These are phyloP conservation scores for Lasiosphaeria hispida DNA, from an alignment of 495 filamentous ascomycete genomes.

Conservation along the genomic window DNA sequence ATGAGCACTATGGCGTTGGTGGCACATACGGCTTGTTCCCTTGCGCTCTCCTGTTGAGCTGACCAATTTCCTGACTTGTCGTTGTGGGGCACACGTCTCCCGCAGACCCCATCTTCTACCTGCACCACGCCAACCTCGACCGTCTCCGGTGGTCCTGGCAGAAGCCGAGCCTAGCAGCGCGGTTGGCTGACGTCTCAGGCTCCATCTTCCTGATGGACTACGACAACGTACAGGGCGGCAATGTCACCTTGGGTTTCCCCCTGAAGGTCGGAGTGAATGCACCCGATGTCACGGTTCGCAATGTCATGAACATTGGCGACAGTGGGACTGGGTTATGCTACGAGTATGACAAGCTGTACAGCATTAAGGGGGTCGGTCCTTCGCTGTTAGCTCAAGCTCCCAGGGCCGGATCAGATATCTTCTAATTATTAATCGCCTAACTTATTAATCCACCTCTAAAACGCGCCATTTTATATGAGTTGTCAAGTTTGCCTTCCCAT, in stretches of 20 bases:
- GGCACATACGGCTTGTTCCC: conserved; percentile 13
- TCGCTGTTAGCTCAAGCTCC: too few species aligned
- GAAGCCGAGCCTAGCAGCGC: conserved; percentile 32
- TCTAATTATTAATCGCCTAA: too few species aligned
- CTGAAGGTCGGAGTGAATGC: conserved; percentile 33
- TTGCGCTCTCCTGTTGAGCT: not conserved
- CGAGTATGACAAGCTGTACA: conserved; percentile 35
- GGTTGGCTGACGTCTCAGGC: conserved; percentile 39
- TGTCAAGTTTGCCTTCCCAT: too few species aligned
- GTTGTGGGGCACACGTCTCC: conserved; percentile 32
- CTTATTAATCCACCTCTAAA: too few species aligned
- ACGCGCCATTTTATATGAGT: too few species aligned
- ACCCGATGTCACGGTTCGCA: conserved; percentile 30
- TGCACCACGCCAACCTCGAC: conserved; percentile 46
- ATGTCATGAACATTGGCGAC: conserved; percentile 38
- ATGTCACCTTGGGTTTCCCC: conserved; percentile 32
- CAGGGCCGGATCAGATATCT: too few species aligned
- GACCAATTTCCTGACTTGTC: not conserved
- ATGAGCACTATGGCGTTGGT: conserved; percentile 22
- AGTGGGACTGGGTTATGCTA: conserved; percentile 37
- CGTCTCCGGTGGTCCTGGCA: conserved; percentile 41
- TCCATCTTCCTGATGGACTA: conserved; percentile 22
- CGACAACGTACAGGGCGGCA: conserved; percentile 24
- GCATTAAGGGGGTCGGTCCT: not conserved
- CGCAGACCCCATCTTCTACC: conserved; percentile 42